phyloP scores from a whole-genome alignment of 2,329 filamentous ascomycete genomes.

The Alternaria consortialis region DNA sequence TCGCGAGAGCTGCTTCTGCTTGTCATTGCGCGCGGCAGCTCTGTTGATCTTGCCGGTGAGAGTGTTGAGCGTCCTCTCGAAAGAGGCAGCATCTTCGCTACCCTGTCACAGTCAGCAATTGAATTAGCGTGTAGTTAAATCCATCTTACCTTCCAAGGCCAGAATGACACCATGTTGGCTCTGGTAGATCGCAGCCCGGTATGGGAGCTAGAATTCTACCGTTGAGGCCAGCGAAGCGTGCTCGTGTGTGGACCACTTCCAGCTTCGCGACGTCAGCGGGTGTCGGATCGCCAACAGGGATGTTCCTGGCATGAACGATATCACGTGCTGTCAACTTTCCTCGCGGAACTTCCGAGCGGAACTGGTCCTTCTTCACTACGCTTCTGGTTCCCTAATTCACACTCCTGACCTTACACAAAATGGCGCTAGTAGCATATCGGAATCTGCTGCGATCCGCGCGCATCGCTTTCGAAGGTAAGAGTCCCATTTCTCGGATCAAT shows the following conservation, averaged over 20 bases:
- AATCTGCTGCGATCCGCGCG: slow-evolving; percentile 80
- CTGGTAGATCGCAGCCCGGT: slow-evolving; percentile 38
- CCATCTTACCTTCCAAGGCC: slow-evolving; percentile 66
- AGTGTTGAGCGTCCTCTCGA: slow-evolving; percentile 87
- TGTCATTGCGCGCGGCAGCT: slow-evolving; percentile 77
- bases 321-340: slow-evolving; percentile 35
- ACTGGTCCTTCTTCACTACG: not conserved
- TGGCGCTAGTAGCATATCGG: slow-evolving; percentile 82
- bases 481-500: no score
- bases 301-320: slow-evolving; percentile 23
- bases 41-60: slow-evolving; percentile 84
- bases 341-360: slow-evolving; percentile 23
- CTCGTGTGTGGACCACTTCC: slow-evolving; percentile 30
- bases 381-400: not conserved
- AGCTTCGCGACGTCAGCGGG: slow-evolving; percentile 32
- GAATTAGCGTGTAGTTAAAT: not conserved
- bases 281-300: slow-evolving; percentile 37
- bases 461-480: slow-evolving; percentile 81
- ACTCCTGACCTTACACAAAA: slow-evolving; percentile 37
- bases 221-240: slow-evolving; percentile 39
- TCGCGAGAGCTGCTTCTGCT: slow-evolving; percentile 74
- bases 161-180: slow-evolving; percentile 76
- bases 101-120: slow-evolving; percentile 61
- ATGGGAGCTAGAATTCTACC: slow-evolving; percentile 32
- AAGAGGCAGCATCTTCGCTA: slow-evolving; percentile 84